Base-by-base conservation (phyloP, 2,329 filamentous ascomycete species). In the Chrysoporthe puriensis region DNA sequence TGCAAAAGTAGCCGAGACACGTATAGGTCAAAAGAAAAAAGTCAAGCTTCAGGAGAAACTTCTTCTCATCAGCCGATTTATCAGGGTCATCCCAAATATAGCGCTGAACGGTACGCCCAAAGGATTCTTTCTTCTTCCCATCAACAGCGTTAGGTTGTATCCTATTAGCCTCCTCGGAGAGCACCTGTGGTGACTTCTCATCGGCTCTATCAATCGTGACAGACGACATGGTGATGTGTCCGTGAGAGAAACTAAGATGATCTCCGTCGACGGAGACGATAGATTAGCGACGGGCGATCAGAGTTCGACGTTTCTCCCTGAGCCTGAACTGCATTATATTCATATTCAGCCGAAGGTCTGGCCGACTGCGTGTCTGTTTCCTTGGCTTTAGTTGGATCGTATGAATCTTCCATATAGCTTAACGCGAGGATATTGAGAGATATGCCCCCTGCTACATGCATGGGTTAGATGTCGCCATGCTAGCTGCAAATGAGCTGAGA, bases 51-150 rank as follows among this genome's bases (percentile, higher is more conserved):
- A 67, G 58, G 3, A 71, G 64, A 18, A 71, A 70, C 52, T 70
- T 69, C 18, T 70, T 71, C 61, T 70, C 70, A 7, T 64, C 52
- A 11, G 57, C 56, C 0, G 74, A 62, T 57, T 76, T 75, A 44
- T 75, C 71, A 11, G 74, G 74, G 52, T 76, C 74, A 21, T 76
- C 75, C 74, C 74, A 76, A n/a, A 76, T 64, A 34, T 73, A 75
- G 42, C 73, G 58, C 62, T 73, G 73, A 1, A 74, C 48, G 0
- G 18, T 73, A 26, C 72, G 69, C 62, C 68, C 68, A 9, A 59
- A 63, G 4, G 64, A 54, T 5, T 43, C 32, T n/a, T 26, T 18
- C n/a, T 13, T 61, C 52, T 43, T 43, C 44, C 26, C 26, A 34
- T 32, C 7, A 8, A 44, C 5, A 40, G 46, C 48, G n/a, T 52